Evolutionary conservation across 1,139 yeast genomes (phyloP), one percentile per base, ranked within the genome.

Genomic region (Spencermartinsiella ligniputridi): DNA sequence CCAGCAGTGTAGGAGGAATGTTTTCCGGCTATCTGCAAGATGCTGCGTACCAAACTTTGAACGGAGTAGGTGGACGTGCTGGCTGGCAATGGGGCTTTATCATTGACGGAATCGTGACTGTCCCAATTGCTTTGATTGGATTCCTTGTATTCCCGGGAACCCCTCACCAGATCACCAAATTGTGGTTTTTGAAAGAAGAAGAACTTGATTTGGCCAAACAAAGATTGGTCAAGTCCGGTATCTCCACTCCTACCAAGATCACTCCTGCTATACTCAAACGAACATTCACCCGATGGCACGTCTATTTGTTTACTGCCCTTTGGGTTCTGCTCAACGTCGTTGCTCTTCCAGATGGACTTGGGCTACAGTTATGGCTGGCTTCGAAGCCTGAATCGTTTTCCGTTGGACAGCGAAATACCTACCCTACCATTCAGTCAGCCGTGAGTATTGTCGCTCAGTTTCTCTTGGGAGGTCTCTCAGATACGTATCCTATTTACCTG

Each of bases 141-240:
- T 73, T 79, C 53, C 72, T 76, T 54, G 56, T 74, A 49, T 69
- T 82, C 50, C 92, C 92, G 1, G 90, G 89, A 39, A 80, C 85
- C 25, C 89, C 90, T 1, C 52, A 55, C 12, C 67, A 63, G 16
- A 72, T 76, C 18, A 60, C 58, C 36, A 56, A 53, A 20, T 48
- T 58, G 1, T 54, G 55, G 50, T 66, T 68, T 64, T 50, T 65
- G 12, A 48, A 48, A 8, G 49, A 54, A 3, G 52, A 54, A 2
- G 68, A 67, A 45, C 49, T 57, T 8, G 50, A 51, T 17, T 50
- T 64, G 29, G 62, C 66, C 2, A 42, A 48, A 21, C 38, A 37
- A 9, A 55, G 69, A 34, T 57, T 57, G 53, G 49, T 45, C 13
- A 51, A 51, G 34, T 52, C 69, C 2, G 72, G 71, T 29, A 61